Percentiles rank a stretch among this genome's conserved stretches.
phyloP scores from a whole-genome alignment of 192 early-diverging fungal genomes.

The Cetraspora pellucida region DNA sequence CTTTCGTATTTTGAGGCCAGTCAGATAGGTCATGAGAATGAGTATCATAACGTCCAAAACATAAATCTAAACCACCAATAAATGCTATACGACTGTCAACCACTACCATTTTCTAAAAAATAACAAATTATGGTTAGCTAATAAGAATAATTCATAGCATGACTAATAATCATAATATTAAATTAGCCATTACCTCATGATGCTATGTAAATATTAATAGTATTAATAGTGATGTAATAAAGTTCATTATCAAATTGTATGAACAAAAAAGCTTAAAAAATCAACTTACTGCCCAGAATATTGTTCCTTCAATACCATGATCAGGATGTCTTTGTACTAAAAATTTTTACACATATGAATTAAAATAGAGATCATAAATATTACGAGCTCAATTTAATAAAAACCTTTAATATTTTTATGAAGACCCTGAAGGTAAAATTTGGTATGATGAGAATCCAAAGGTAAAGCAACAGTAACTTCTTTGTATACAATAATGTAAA shows the following conservation, averaged over 20 bases:
- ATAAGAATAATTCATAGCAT: too few relatives aligned
- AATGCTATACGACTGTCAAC: slow-evolving; percentile 82
- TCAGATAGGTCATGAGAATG: slow-evolving; percentile 76
- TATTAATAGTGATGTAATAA: background rate
- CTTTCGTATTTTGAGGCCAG: slow-evolving; percentile 51
- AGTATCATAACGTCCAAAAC: slow-evolving; percentile 83
- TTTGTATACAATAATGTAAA: slow-evolving; percentile 85
- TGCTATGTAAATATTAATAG: slow-evolving; percentile 3
- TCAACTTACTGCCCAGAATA: slow-evolving; percentile 75
- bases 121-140: background rate
- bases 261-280: background rate
- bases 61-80: slow-evolving; percentile 85
- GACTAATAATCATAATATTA: background rate
- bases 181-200: background rate
- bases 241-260: background rate
- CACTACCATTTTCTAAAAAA: slow-evolving; percentile 70
- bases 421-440: slow-evolving; percentile 66
- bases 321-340: slow-evolving; percentile 83
- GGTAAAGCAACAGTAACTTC: slow-evolving; percentile 74
- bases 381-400: background rate
- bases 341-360: too few relatives aligned
- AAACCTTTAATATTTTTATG: slow-evolving; percentile 73
- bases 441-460: slow-evolving; percentile 72
- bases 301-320: slow-evolving; percentile 65
- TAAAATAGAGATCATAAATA: background rate